Conservation (phyloP, 1,284 basidiomycete genomes). For the Irpex sp. region DNA sequence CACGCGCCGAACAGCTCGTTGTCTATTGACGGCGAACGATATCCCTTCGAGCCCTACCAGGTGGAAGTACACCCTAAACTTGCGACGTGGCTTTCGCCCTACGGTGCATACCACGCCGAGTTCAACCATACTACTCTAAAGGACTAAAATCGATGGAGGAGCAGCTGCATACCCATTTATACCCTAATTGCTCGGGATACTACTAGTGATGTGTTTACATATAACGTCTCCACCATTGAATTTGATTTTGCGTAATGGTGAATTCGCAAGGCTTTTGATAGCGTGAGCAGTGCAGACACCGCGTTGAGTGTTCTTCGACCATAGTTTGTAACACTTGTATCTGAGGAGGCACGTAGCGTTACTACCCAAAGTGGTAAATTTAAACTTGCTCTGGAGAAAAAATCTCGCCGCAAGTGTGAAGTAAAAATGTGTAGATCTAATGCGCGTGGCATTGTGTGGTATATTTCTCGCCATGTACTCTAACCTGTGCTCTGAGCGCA, state of each 20-base stretch:
- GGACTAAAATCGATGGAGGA: background rate
- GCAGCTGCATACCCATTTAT: background rate
- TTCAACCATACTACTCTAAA: conserved; percentile 27
- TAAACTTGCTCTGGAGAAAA: too few species aligned
- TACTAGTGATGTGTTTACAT: background rate
- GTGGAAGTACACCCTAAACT: conserved; percentile 78
- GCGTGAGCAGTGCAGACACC: too few species aligned
- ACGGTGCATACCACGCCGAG: conserved; percentile 61
- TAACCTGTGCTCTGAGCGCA: conserved; percentile 5
- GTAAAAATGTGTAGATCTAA: too few species aligned
- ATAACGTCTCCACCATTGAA: background rate
- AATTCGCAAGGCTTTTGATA: too few species aligned
- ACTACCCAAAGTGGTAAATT: too few species aligned
- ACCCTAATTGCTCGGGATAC: background rate
- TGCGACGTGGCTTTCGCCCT: conserved; percentile 68
- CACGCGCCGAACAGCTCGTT: conserved; percentile 50
- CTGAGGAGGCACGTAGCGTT: too few species aligned
- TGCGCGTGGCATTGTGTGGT: background rate
- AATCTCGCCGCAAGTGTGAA: too few species aligned
- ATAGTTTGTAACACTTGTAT: too few species aligned
- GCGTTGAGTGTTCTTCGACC: too few species aligned
- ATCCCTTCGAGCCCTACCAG: conserved; percentile 78
- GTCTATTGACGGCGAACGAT: conserved; percentile 81
- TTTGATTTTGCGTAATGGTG: background rate
- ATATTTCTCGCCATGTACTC: background rate